Evolutionary conservation across 257 asterid genomes (phyloP).

Genomic region (Primulina eburnea): DNA sequence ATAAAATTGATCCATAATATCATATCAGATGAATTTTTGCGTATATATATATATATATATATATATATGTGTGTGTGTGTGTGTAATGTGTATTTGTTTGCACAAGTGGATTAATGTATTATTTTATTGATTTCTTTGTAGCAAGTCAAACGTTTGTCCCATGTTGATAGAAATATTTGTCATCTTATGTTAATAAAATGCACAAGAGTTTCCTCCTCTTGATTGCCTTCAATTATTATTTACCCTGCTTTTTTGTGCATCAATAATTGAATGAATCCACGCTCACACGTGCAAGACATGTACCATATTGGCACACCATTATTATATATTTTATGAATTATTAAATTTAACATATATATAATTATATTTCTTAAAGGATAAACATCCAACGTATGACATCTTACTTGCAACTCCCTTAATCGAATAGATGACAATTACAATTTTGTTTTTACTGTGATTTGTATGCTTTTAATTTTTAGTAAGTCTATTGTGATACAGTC

Average conservation of each 20-base stretch:
- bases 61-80: no score
- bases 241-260: slow-evolving; percentile 18
- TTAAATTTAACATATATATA: slow-evolving; percentile 22
- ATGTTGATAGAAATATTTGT: slow-evolving; percentile 42
- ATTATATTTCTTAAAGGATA: slow-evolving; percentile 24
- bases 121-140: slow-evolving; percentile 24
- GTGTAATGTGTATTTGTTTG: no score
- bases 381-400: slow-evolving; percentile 24
- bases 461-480: no score
- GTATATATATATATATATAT: no score
- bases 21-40: no score
- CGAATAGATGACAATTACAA: no score
- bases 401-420: no score
- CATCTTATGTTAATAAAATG: slow-evolving; percentile 36
- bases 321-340: no score
- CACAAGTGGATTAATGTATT: not conserved
- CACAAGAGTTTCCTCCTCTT: slow-evolving; percentile 26
- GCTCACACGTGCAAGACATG: slow-evolving; percentile 42
- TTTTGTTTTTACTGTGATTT: no score
- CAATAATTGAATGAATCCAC: slow-evolving; percentile 40
- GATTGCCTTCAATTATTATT: slow-evolving; percentile 36
- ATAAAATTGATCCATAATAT: no score
- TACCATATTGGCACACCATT: slow-evolving; percentile 29
- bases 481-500: no score
- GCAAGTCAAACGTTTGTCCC: slow-evolving; percentile 48